A percentile compares a stretch with the other conserved stretches of the same genome.
Conservation (phyloP, 2,329 filamentous ascomycete species). For the Remersonia thermophila region DNA sequence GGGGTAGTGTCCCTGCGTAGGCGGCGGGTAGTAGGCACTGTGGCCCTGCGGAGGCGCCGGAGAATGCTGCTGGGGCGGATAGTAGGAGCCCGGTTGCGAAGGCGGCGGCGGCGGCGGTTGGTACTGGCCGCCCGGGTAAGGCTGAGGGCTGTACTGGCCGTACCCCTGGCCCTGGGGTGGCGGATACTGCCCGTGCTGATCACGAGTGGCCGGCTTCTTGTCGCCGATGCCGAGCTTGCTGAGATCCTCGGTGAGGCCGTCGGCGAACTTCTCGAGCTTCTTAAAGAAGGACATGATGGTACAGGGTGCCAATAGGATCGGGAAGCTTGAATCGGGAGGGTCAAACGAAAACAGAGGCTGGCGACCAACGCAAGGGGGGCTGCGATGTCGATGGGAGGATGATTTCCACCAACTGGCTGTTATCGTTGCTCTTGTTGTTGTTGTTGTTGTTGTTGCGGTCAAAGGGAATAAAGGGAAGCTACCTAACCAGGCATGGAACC, state of each 20-base stretch:
- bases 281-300: constrained; percentile 25
- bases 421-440: too few relatives aligned
- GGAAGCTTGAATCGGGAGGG: not conserved
- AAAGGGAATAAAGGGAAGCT: too few relatives aligned
- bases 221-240: constrained; percentile 11
- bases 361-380: too few relatives aligned
- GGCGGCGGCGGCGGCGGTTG: not conserved
- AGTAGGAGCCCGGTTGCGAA: not conserved
- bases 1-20: constrained; percentile 4
- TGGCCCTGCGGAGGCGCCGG: too few relatives aligned
- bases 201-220: constrained; percentile 25
- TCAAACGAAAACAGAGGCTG: too few relatives aligned
- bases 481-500: too few relatives aligned
- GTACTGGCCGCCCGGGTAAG: constrained; percentile 1
- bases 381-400: too few relatives aligned
- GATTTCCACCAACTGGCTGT: too few relatives aligned
- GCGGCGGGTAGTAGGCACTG: not conserved
- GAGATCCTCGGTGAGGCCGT: constrained; percentile 28
- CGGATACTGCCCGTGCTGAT: constrained; percentile 9
- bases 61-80: not conserved
- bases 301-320: not conserved
- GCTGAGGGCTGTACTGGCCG: constrained; percentile 7
- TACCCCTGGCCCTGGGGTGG: constrained; percentile 1
- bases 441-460: too few relatives aligned
- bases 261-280: constrained; percentile 24